Percentiles rank a stretch among this genome's conserved stretches.
phyloP scores from a whole-genome alignment of 306 rosid genomes.

The Begonia masoniana region DNA sequence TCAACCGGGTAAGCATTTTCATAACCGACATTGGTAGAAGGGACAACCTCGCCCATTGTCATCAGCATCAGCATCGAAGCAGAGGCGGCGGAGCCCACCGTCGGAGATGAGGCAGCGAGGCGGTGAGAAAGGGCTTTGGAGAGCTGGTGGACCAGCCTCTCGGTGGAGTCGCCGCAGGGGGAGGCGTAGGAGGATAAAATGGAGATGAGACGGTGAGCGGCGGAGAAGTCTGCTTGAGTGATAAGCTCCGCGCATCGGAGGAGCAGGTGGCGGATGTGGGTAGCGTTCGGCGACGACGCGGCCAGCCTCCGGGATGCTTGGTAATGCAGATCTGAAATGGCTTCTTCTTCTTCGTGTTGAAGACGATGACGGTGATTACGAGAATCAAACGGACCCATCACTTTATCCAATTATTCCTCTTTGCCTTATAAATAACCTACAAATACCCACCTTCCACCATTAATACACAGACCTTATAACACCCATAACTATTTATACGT shows the following conservation, averaged over 20 bases:
- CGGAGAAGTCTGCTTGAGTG: constrained; percentile 23
- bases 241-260: constrained; percentile 31
- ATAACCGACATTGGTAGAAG: neutral
- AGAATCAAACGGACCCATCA: too few relatives aligned
- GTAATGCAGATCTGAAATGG: constrained; percentile 8
- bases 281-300: constrained; percentile 3
- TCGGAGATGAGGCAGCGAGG: constrained; percentile 2
- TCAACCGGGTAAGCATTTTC: neutral
- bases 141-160: constrained; percentile 31
- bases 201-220: constrained; percentile 31
- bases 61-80: constrained; percentile 2
- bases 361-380: neutral
- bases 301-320: neutral
- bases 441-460: too few relatives aligned
- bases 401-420: too few relatives aligned
- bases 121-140: constrained; percentile 26
- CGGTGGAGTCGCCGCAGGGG: constrained; percentile 29
- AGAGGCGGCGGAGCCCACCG: neutral
- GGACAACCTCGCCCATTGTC: neutral
- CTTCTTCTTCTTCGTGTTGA: constrained; percentile 6
- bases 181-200: constrained; percentile 23
- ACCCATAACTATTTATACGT: too few relatives aligned
- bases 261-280: constrained; percentile 27
- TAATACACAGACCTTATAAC: too few relatives aligned
- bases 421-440: too few relatives aligned